Conservation (phyloP, 1,284 basidiomycete genomes). For the Lentinula novae-zelandiae region DNA sequence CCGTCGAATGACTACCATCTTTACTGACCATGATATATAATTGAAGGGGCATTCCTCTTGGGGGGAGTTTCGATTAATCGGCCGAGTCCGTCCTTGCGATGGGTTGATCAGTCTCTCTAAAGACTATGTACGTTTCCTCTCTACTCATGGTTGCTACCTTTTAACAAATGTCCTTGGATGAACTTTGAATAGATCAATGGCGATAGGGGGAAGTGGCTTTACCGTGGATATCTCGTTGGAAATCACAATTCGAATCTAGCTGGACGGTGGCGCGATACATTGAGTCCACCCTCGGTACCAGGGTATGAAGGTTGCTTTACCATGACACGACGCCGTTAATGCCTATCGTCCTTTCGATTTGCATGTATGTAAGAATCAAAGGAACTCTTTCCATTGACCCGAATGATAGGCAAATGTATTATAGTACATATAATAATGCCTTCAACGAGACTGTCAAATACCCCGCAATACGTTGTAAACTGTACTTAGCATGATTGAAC, state of each 20-base stretch:
- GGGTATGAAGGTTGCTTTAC: constrained; percentile 78
- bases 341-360: neutral
- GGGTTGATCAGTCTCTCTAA: constrained; percentile 70
- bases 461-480: too few species aligned
- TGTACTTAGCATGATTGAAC: too few species aligned
- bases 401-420: too few species aligned
- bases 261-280: constrained; percentile 73
- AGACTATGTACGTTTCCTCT: constrained; percentile 57
- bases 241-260: constrained; percentile 57
- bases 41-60: constrained; percentile 76
- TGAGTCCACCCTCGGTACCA: constrained; percentile 47
- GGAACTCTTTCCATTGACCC: too few species aligned
- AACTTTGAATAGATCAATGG: constrained; percentile 45
- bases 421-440: too few species aligned
- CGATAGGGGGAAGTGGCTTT: constrained; percentile 73
- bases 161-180: neutral
- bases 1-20: neutral
- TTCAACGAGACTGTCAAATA: too few species aligned
- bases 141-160: neutral
- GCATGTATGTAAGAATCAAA: too few species aligned
- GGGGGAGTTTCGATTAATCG: constrained; percentile 72
- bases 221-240: constrained; percentile 72
- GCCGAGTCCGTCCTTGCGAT: constrained; percentile 65
- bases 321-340: constrained; percentile 59
- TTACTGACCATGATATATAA: neutral